Conservation (phyloP, 1,284 basidiomycete genomes). For the Fomes fomentarius region DNA sequence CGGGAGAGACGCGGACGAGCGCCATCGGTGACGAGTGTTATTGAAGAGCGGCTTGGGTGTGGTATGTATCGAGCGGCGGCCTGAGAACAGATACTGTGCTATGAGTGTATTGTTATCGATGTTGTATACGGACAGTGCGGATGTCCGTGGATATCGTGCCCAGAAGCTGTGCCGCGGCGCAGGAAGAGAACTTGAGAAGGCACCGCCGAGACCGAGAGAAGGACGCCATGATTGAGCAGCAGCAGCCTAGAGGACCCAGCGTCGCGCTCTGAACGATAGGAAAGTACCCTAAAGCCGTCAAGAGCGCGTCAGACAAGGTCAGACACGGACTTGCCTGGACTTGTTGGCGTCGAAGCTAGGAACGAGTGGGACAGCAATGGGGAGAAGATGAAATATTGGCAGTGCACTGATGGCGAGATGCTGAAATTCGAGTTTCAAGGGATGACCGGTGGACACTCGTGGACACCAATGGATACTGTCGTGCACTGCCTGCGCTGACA, state of each 20-base stretch:
- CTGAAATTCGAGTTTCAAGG: constrained; percentile 23
- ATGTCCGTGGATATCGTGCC: background rate
- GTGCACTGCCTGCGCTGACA: too few species aligned
- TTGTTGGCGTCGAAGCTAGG: constrained; percentile 18
- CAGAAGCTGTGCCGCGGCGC: background rate
- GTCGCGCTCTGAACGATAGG: background rate
- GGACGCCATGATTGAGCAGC: background rate
- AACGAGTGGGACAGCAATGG: constrained; percentile 8
- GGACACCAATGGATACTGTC: background rate
- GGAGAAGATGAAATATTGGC: constrained; percentile 16
- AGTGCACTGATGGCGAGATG: constrained; percentile 23
- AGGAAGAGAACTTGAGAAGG: background rate
- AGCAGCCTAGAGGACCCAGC: background rate
- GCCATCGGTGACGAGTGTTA: background rate
- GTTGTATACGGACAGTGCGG: background rate
- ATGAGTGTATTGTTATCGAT: too few species aligned
- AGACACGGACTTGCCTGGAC: too few species aligned
- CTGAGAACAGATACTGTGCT: too few species aligned
- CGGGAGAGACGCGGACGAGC: background rate
- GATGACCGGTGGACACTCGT: constrained; percentile 17
- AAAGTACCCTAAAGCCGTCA: constrained; percentile 15
- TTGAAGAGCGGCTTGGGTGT: background rate
- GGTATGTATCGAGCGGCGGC: too few species aligned
- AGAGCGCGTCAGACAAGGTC: constrained; percentile 6
- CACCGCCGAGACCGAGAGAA: too few species aligned